Evolutionary conservation across 331 rosid genomes (phyloP), one percentile per base, ranked within the genome.

Genomic region (Stylosanthes scabra): DNA sequence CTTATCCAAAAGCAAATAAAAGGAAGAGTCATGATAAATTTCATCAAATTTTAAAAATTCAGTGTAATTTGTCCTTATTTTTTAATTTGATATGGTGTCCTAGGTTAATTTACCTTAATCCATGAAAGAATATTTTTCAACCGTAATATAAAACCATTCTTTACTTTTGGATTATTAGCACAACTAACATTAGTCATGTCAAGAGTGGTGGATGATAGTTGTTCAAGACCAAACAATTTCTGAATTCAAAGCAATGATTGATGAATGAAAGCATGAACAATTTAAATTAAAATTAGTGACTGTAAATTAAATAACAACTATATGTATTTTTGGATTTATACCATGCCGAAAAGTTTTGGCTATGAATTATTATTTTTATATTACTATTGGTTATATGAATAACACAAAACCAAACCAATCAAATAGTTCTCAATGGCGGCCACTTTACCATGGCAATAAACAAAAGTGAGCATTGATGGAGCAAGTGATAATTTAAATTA

Each of bases 381-480:
- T 29, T 29, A 29, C 55, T 47, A 56, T 56, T 15, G 27, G 16
- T 14, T 25, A 11, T 70, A 14, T 9, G 11, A 8, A 70, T 44
- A 57, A 37, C 37, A 49, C 39, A 10, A 51, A 54, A 59, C 46
- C 20, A n/a, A 49, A 25, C 6, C 61, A 54, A 59, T 39, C 20
- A 28, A 64, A n/a, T 14, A 27, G 50, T 13, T 51, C 74, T 65
- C 12, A 61, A n/a, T 65, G 63, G 41, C n/a, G n/a, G n/a, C 77
- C 78, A 51, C 57, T 51, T 51, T n/a, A 47, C n/a, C 7, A 29
- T 34, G 39, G 0, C 47, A 49, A 11, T 56, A 25, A 45, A 55
- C 52, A 42, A 34, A 42, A 71, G n/a, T 55, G 11, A 44, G 40
- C 29, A 55, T 14, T 15, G 5, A n/a, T 11, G 2, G 15, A 29